Percentiles rank a stretch among this genome's conserved stretches.
phyloP scores from a whole-genome alignment of 2,329 filamentous ascomycete genomes.

The Madurella fahalii region DNA sequence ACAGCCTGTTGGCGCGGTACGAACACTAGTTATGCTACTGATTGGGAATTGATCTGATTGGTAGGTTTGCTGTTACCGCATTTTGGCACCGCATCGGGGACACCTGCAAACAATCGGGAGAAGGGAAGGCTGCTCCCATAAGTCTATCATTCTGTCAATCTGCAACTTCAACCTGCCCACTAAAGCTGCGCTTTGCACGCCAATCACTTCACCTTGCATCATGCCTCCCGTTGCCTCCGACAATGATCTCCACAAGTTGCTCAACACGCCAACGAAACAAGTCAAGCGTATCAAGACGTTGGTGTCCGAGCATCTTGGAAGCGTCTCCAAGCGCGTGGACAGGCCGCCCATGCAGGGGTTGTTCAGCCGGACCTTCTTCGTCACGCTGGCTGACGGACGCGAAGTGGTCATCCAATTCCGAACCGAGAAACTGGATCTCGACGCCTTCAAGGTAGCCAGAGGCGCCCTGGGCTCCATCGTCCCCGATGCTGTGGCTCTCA shows the following conservation, averaged over 20 bases:
- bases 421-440: constrained; percentile 12
- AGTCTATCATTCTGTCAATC: too few species aligned
- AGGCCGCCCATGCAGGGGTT: constrained; percentile 15
- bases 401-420: constrained; percentile 13
- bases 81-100: too few species aligned
- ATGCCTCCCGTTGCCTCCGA: constrained; percentile 12
- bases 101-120: too few species aligned
- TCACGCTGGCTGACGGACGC: constrained; percentile 9
- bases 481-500: constrained; percentile 1
- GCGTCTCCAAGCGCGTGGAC: constrained; percentile 12
- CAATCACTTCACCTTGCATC: not conserved
- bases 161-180: too few species aligned
- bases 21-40: too few species aligned
- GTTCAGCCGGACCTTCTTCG: constrained; percentile 16
- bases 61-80: too few species aligned
- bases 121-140: too few species aligned
- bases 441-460: constrained; percentile 11
- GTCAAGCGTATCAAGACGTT: constrained; percentile 12
- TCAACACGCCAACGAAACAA: constrained; percentile 14
- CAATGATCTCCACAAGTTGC: constrained; percentile 14
- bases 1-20: too few species aligned
- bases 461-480: constrained; percentile 9
- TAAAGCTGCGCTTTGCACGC: too few species aligned
- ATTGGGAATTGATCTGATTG: too few species aligned
- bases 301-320: constrained; percentile 3